These are phyloP conservation scores for Xylaria venustula DNA, from an alignment of 495 filamentous ascomycete genomes.

Conservation along the genomic window DNA sequence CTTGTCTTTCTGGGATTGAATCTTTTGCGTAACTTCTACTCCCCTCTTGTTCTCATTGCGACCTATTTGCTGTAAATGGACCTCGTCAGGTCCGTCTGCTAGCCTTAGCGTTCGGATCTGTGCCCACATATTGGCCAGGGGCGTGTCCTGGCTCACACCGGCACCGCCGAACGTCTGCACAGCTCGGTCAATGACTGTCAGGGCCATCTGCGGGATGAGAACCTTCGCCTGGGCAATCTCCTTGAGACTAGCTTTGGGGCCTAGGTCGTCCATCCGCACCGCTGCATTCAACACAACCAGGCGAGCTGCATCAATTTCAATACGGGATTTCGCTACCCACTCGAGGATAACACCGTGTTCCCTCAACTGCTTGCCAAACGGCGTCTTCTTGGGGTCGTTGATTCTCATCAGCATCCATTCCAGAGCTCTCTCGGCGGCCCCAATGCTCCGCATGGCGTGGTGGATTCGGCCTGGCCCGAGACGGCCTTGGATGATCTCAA, in stretches of 20 bases:
- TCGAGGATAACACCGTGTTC: slow-evolving; percentile 90
- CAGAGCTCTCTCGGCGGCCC: slow-evolving; percentile 78
- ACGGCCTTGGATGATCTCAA: slow-evolving; percentile 94
- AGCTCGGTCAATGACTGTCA: slow-evolving; percentile 81
- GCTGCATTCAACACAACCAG: slow-evolving; percentile 87
- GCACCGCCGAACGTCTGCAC: slow-evolving; percentile 84
- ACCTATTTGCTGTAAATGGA: slow-evolving; percentile 88
- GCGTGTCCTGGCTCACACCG: slow-evolving; percentile 88
- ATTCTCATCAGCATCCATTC: slow-evolving; percentile 87
- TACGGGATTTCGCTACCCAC: slow-evolving; percentile 85
- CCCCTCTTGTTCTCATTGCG: slow-evolving; percentile 75
- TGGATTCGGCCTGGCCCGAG: slow-evolving; percentile 91
- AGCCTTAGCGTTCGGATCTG: slow-evolving; percentile 76
- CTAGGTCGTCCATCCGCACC: slow-evolving; percentile 79
- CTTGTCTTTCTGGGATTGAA: slow-evolving; percentile 63
- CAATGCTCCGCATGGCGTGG: slow-evolving; percentile 90
- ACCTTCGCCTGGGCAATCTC: slow-evolving; percentile 90
- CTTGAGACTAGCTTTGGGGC: slow-evolving; percentile 75
- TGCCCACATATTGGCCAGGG: slow-evolving; percentile 85
- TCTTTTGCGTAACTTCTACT: slow-evolving; percentile 59
- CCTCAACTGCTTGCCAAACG: slow-evolving; percentile 76
- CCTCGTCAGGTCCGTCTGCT: slow-evolving; percentile 91
- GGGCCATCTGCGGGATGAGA: slow-evolving; percentile 71
- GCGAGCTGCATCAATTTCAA: slow-evolving; percentile 87
- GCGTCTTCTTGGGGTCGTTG: slow-evolving; percentile 82